Evolutionary conservation across 2,329 filamentous ascomycete species (phyloP), one percentile per base, ranked within the genome.

Genomic region (Dendrostoma leiphaemia): DNA sequence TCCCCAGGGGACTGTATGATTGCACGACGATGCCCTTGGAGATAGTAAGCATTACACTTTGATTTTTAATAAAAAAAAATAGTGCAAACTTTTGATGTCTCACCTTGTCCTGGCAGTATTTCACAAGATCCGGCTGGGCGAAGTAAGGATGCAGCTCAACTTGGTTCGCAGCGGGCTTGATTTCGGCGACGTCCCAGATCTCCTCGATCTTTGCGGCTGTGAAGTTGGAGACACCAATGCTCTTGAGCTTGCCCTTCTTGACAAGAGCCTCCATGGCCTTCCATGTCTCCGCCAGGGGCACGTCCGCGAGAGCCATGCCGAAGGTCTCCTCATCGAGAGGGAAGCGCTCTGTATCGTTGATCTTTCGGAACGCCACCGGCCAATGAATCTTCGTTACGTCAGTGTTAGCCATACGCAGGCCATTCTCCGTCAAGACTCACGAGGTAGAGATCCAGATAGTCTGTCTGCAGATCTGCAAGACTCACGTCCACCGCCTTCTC

Each of bases 1-100:
- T 80, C 31, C 75, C 83, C 38, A 85, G 76, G n/a, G 82, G 83
- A 51, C 80, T 84, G 69, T 79, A 81, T 1, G 77, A 78, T 51
- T 71, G 64, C 37, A 75, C 70, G 35, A 79, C 62, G 57, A 82
- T 78, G 59, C 73, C 70, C 63, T 81, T 70, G 9, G 3, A 12
- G 1, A 13, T 9, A 9, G 8, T 53, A 8, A 47, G 41, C 6
- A n/a, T 34, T 3, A 13, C 6, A 12, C 23, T 7, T 13, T n/a
- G 19, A 4, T 4, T 17, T 6, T 13, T n/a, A 6, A 5, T 9
- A 0, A 23, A 3, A 12, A 9, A 12, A 17, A 19, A 40, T 23
- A 5, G 8, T 13, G 7, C 6, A 23, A 13, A 8, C 8, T 34
- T 9, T 29, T 4, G 15, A 60, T n/a, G n/a, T n/a, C 43, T 74